Percentiles rank a stretch among this genome's conserved stretches.
Conservation (phyloP, 176 grass and related monocot genomes). For the Leersia perrieri region DNA sequence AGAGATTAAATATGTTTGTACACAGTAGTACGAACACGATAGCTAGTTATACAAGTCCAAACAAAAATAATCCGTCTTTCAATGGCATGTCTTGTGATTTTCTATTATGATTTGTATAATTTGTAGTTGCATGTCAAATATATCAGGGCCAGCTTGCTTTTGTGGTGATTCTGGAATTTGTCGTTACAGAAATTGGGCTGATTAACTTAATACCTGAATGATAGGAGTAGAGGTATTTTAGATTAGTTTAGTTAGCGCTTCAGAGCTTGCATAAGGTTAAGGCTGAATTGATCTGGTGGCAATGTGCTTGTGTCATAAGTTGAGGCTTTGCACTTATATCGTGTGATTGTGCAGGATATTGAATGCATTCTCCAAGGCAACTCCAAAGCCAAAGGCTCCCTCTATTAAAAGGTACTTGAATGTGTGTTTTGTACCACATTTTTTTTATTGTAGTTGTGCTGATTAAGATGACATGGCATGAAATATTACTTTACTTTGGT, state of each 20-base stretch:
- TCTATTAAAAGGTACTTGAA: conserved; percentile 49
- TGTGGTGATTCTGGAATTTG: not conserved
- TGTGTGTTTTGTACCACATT: not conserved
- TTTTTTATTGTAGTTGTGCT: not conserved
- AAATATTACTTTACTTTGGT: not conserved
- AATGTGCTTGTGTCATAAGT: not conserved
- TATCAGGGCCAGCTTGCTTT: not conserved
- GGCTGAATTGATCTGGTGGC: not conserved
- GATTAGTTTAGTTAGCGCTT: not conserved
- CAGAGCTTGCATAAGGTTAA: not conserved
- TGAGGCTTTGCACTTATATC: not conserved
- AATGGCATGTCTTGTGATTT: not conserved
- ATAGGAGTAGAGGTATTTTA: not conserved
- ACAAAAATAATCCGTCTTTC: not conserved
- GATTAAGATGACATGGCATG: not conserved
- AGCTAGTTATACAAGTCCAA: not conserved
- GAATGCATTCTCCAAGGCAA: conserved; percentile 58
- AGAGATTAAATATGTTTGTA: not conserved
- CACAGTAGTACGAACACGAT: not conserved
- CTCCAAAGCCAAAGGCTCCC: conserved; percentile 43
- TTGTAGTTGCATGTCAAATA: not conserved
- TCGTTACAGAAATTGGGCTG: not conserved
- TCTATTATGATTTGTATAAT: not conserved
- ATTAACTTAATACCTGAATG: not conserved
- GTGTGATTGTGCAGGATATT: conserved; percentile 38